Evolutionary conservation across 176 grass and related monocot species (phyloP), one percentile per base, ranked within the genome.

Genomic region (Aegilops sharonensis): DNA sequence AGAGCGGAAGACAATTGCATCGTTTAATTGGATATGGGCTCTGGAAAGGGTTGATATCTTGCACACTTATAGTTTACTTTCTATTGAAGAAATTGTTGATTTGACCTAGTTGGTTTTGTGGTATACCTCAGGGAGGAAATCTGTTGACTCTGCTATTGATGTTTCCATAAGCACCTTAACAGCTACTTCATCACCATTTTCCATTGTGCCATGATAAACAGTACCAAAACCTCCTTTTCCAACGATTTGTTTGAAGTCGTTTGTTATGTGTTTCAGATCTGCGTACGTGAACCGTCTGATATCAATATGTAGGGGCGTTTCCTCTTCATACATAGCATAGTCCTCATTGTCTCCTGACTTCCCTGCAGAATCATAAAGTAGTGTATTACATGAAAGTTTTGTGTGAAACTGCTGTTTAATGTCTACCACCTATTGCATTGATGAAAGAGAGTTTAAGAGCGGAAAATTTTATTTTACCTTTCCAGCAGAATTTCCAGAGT

Each of bases 151-250:
- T 2, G 1, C 17, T 84, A 84, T 7, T 32, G 82, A 84, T 64
- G 82, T 63, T 70, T 75, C 71, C 70, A 64, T 4, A 75, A 85
- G 84, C 64, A 89, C 54, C 56, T 89, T 89, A 60, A 86, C 88
- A 66, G 88, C 88, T 56, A 89, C 82, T 67, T 89, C 75, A 40
- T 69, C 18, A 1, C 74, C 37, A 52, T 89, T 85, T 36, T 89
- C 83, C 47, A 89, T 47, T 64, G 43, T 75, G 63, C 88, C 88
- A 77, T 80, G 68, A 52, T 89, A 89, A 65, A 89, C 88, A 80
- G 57, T 86, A 48, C 88, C 88, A 24, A 89, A 89, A 29, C 88
- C 88, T 43, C 88, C 88, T 89, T 84, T 80, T 72, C 88, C 88
- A 85, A 89, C 32, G 9, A 59, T 70, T 81, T 20, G 27, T 20